phyloP scores from a whole-genome alignment of 805 yeast genomes.

The Hanseniaspora valbyensis region DNA sequence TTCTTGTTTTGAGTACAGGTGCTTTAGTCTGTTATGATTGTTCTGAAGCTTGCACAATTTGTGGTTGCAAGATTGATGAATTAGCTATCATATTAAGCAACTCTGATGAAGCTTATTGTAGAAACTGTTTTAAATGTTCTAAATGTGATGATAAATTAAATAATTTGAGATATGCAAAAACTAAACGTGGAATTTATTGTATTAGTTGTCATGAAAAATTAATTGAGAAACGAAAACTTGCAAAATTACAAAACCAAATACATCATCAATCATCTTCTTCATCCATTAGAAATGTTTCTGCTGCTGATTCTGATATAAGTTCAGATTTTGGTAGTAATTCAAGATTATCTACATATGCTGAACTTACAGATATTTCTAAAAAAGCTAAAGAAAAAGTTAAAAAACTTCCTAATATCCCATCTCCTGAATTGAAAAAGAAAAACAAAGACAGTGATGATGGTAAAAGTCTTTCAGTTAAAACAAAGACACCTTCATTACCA shows the following conservation, averaged over 20 bases:
- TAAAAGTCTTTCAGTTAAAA: background rate
- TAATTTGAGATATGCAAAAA: slow-evolving; percentile 82
- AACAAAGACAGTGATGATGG: background rate
- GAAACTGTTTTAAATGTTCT: slow-evolving; percentile 79
- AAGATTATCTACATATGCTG: background rate
- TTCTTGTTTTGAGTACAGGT: slow-evolving; percentile 87
- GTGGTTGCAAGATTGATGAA: slow-evolving; percentile 80
- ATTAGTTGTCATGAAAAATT: slow-evolving; percentile 82
- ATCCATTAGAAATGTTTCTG: slow-evolving; percentile 15
- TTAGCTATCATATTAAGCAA: slow-evolving; percentile 69
- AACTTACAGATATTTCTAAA: background rate
- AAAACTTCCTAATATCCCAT: background rate
- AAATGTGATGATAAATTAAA: slow-evolving; percentile 78
- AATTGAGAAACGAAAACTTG: slow-evolving; percentile 60
- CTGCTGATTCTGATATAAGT: slow-evolving; percentile 15
- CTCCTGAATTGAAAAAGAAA: slow-evolving; percentile 7
- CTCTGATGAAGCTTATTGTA: slow-evolving; percentile 90
- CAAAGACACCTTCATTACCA: background rate
- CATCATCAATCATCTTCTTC: background rate
- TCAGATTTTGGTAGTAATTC: slow-evolving; percentile 16
- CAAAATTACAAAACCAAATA: slow-evolving; percentile 34
- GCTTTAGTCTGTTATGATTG: slow-evolving; percentile 81
- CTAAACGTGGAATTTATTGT: slow-evolving; percentile 85
- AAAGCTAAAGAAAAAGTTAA: slow-evolving; percentile 8
- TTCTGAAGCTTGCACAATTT: slow-evolving; percentile 78